These are phyloP conservation scores for Pseudocercospora cruenta DNA, from an alignment of 2,329 filamentous ascomycete species.

Conservation along the genomic window DNA sequence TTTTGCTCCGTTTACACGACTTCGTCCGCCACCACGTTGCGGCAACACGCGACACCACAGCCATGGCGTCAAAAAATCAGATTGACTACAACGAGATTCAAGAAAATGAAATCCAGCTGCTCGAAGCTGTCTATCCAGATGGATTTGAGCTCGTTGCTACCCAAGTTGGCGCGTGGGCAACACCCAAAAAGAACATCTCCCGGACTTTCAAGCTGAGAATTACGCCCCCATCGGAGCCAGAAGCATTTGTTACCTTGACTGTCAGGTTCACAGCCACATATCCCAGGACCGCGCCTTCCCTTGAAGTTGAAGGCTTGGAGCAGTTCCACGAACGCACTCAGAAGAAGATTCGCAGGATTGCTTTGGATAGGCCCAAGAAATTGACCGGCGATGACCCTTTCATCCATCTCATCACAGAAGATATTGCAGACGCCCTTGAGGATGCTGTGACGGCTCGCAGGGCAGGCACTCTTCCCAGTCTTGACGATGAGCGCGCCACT, in stretches of 20 bases:
- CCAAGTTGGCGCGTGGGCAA: slow-evolving; percentile 80
- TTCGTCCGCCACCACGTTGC: background rate
- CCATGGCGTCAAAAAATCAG: slow-evolving; percentile 50
- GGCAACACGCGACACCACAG: slow-evolving; percentile 32
- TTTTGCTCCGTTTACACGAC: slow-evolving; percentile 2
- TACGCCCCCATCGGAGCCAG: slow-evolving; percentile 71
- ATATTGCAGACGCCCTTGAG: slow-evolving; percentile 73
- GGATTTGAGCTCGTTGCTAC: slow-evolving; percentile 75
- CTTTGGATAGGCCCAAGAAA: slow-evolving; percentile 70
- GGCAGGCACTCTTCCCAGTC: slow-evolving; percentile 74
- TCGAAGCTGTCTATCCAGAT: slow-evolving; percentile 86
- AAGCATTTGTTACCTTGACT: slow-evolving; percentile 71
- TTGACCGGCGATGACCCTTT: slow-evolving; percentile 63
- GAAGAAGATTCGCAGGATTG: slow-evolving; percentile 70
- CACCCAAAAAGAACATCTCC: slow-evolving; percentile 63
- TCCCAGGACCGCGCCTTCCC: slow-evolving; percentile 76
- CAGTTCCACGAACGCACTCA: slow-evolving; percentile 71
- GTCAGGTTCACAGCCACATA: slow-evolving; percentile 89
- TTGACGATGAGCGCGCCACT: slow-evolving; percentile 84
- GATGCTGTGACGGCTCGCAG: slow-evolving; percentile 80
- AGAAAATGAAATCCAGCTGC: slow-evolving; percentile 80
- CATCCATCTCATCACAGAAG: slow-evolving; percentile 64
- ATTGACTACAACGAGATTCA: slow-evolving; percentile 82
- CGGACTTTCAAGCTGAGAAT: slow-evolving; percentile 80
- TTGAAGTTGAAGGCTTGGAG: slow-evolving; percentile 68